Evolutionary conservation across 306 rosid genomes (phyloP).

Genomic region (Sechiopsis laciniata): DNA sequence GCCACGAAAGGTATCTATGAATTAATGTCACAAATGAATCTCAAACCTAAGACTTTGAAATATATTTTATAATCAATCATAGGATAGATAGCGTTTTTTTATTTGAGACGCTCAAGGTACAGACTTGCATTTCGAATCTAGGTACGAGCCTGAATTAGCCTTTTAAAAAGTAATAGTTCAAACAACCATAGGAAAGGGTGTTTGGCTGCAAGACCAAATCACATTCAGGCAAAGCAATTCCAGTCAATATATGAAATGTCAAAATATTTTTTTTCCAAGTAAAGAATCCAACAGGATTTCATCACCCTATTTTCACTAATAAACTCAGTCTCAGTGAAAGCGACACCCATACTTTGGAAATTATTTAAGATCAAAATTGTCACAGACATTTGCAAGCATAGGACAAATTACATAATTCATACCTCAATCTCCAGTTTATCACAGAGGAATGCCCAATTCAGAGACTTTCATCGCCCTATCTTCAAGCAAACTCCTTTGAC

Average conservation of each 20-base stretch:
- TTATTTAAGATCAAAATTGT: constrained; percentile 17
- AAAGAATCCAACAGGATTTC: not conserved
- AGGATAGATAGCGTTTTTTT: too few species aligned
- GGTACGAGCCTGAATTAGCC: too few species aligned
- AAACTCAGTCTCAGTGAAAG: not conserved
- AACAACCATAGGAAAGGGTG: not conserved
- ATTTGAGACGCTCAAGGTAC: too few species aligned
- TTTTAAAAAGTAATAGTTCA: too few species aligned
- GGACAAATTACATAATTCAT: not conserved
- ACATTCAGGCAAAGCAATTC: not conserved
- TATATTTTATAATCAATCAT: too few species aligned
- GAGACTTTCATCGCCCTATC: constrained; percentile 63
- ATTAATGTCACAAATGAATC: too few species aligned
- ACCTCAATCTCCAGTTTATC: constrained; percentile 24
- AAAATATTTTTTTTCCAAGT: not conserved
- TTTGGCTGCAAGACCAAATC: not conserved
- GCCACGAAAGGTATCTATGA: too few species aligned
- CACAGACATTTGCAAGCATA: not conserved
- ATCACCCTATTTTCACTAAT: not conserved
- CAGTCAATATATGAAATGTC: not conserved
- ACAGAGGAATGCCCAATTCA: constrained; percentile 64
- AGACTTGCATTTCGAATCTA: too few species aligned
- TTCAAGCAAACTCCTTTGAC: constrained; percentile 46
- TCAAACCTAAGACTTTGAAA: too few species aligned
- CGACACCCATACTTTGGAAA: not conserved